A percentile compares a stretch with the other conserved stretches of the same genome.
These are phyloP conservation scores for Pterocarpus santalinus DNA, from an alignment of 306 rosid species.

Conservation along the genomic window DNA sequence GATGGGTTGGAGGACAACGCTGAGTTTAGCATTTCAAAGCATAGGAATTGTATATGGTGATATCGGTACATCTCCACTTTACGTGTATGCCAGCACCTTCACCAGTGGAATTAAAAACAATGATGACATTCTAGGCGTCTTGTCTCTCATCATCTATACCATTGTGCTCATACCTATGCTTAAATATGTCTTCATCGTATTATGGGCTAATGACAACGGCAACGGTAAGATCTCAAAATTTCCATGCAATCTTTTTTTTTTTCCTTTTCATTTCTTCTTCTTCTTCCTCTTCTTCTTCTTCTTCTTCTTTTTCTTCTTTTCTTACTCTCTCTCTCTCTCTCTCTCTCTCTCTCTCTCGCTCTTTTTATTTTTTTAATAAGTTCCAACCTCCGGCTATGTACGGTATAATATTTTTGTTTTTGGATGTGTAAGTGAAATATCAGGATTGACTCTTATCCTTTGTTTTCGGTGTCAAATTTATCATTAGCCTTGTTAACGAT, in stretches of 20 bases:
- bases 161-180: constrained; percentile 66
- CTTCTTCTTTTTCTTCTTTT: no score
- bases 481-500: neutral
- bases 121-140: constrained; percentile 68
- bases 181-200: constrained; percentile 78
- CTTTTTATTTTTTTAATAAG: no score
- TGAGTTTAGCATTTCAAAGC: constrained; percentile 82
- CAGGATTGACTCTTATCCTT: neutral
- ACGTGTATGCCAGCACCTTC: constrained; percentile 71
- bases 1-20: constrained; percentile 58
- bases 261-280: no score
- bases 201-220: constrained; percentile 85
- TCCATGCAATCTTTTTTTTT: neutral
- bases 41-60: constrained; percentile 88
- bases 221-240: constrained; percentile 57
- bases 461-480: neutral
- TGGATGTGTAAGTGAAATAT: neutral
- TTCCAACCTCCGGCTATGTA: no score
- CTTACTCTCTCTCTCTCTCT: no score
- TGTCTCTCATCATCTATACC: constrained; percentile 83
- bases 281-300: no score
- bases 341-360: no score
- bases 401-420: neutral
- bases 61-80: constrained; percentile 92
- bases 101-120: constrained; percentile 30